phyloP scores from a whole-genome alignment of 495 filamentous ascomycete genomes.

The Bathelium albidoporum region DNA sequence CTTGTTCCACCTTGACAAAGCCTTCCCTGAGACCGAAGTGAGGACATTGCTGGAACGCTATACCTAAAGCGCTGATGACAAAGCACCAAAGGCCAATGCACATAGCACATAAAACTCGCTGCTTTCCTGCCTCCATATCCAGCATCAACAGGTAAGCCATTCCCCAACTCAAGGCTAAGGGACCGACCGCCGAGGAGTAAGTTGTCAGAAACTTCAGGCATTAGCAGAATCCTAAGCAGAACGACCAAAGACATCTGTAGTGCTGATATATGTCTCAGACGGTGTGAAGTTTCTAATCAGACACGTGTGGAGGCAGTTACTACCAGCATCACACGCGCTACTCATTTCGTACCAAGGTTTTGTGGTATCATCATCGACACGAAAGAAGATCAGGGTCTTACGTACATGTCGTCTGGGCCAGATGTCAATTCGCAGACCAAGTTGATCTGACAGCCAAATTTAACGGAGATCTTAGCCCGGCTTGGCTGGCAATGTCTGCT shows the following conservation, averaged over 20 bases:
- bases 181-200: background rate
- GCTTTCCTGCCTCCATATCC: background rate
- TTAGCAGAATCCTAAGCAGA: background rate
- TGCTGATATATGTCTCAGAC: background rate
- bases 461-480: too few relatives aligned
- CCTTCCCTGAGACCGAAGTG: too few relatives aligned
- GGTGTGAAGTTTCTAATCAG: background rate
- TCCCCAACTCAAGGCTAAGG: background rate
- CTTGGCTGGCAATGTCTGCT: too few relatives aligned
- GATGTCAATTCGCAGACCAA: background rate
- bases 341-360: background rate
- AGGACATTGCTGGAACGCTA: slow-evolving; percentile 40
- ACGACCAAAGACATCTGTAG: background rate
- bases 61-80: background rate
- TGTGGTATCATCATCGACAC: background rate
- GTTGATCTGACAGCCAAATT: too few relatives aligned
- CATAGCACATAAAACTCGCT: background rate
- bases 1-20: too few relatives aligned
- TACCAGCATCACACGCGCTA: background rate
- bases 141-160: background rate
- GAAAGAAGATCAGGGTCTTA: background rate
- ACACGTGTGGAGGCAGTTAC: background rate
- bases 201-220: background rate
- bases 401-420: background rate
- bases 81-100: background rate